A percentile compares a stretch with the other conserved stretches of the same genome.
These are phyloP conservation scores for Penicillium antarcticum DNA, from an alignment of 495 filamentous ascomycete genomes.

Conservation along the genomic window DNA sequence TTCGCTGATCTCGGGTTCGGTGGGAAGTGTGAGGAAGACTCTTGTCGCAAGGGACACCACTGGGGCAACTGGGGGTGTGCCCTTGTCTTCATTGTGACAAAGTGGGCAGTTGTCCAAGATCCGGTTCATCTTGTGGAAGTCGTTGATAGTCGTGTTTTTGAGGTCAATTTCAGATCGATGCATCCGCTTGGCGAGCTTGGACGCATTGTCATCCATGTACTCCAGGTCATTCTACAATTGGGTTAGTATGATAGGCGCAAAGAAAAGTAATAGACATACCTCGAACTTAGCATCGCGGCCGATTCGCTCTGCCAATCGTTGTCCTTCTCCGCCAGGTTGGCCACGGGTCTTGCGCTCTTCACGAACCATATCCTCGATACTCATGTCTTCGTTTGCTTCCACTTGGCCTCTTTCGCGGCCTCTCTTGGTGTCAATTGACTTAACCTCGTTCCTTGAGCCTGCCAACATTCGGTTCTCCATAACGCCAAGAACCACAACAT, in stretches of 20 bases:
- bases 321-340: slow-evolving; percentile 76
- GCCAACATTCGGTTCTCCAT: slow-evolving; percentile 90
- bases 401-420: slow-evolving; percentile 77
- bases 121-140: slow-evolving; percentile 85
- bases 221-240: slow-evolving; percentile 72
- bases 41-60: slow-evolving; percentile 86
- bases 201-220: slow-evolving; percentile 95
- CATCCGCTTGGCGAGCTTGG: slow-evolving; percentile 83
- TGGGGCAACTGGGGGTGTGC: slow-evolving; percentile 80
- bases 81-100: slow-evolving; percentile 87
- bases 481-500: slow-evolving; percentile 75
- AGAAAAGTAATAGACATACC: slow-evolving; percentile 32
- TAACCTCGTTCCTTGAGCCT: slow-evolving; percentile 68
- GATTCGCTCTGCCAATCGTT: slow-evolving; percentile 83
- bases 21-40: slow-evolving; percentile 83
- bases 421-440: slow-evolving; percentile 68
- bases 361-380: slow-evolving; percentile 89
- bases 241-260: slow-evolving; percentile 24
- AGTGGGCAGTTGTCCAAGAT: slow-evolving; percentile 87
- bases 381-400: slow-evolving; percentile 93
- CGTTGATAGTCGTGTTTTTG: slow-evolving; percentile 80
- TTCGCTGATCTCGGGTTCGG: slow-evolving; percentile 80
- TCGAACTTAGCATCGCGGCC: slow-evolving; percentile 89
- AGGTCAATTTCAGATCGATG: slow-evolving; percentile 86
- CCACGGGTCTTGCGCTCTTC: slow-evolving; percentile 83